Percentiles rank a stretch among this genome's conserved stretches.
Evolutionary conservation across 1,284 basidiomycete species (phyloP).

Genomic region (Malassezia restricta): DNA sequence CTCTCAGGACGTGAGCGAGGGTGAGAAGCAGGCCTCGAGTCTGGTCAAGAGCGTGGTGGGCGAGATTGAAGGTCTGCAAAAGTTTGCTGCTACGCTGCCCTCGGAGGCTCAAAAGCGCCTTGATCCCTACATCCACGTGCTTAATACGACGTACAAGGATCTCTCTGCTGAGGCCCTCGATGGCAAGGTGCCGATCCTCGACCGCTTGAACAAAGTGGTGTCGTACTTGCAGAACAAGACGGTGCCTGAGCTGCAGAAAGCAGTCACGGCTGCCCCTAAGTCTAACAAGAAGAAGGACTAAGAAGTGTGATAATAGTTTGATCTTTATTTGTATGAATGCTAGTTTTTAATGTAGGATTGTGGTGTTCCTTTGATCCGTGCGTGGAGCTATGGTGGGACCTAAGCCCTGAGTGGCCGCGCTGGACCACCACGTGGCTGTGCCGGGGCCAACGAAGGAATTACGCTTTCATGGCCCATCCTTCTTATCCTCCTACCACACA

Average conservation of each 20-base stretch:
- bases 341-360: neutral
- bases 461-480: too few species aligned
- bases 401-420: too few species aligned
- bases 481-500: too few species aligned
- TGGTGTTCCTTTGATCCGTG: neutral
- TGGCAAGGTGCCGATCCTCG: slow-evolving; percentile 25
- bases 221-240: slow-evolving; percentile 36
- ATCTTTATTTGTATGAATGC: too few species aligned
- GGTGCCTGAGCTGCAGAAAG: slow-evolving; percentile 40
- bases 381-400: too few species aligned
- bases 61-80: slow-evolving; percentile 35
- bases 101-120: slow-evolving; percentile 39
- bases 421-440: too few species aligned
- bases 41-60: slow-evolving; percentile 2
- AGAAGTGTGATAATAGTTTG: neutral
- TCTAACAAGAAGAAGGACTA: neutral
- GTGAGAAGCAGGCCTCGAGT: slow-evolving; percentile 35
- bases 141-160: slow-evolving; percentile 36
- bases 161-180: slow-evolving; percentile 37
- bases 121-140: slow-evolving; percentile 34
- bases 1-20: slow-evolving; percentile 33
- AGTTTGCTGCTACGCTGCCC: slow-evolving; percentile 32
- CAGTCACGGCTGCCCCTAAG: neutral
- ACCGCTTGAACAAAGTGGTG: slow-evolving; percentile 32
- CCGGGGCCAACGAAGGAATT: too few species aligned